Evolutionary conservation across 2,329 filamentous ascomycete species (phyloP), one percentile per base, ranked within the genome.

Genomic region (Scytalidium sp.): DNA sequence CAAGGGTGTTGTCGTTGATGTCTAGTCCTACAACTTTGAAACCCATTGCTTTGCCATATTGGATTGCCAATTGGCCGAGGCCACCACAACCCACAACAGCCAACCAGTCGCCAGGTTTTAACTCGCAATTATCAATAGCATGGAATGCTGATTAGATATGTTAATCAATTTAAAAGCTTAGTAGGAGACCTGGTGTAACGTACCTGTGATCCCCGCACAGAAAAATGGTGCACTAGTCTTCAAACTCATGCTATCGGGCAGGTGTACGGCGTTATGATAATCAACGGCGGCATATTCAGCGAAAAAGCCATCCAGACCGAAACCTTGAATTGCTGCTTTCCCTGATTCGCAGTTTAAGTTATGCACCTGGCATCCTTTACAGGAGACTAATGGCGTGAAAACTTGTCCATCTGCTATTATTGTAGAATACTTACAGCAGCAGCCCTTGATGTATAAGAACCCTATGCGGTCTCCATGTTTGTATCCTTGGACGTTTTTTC

Each of bases 121-220:
- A 61, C 13, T 63, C 63, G 44, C 64, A 69, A 50, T 67, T 64
- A 47, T 70, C 66, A 21, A 72, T 62, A 11, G 67, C 65, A 51
- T 70, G 67, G 55, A 69, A 72, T 2, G 68, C 54, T 53, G 25
- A 22, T 27, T 3, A 41, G 9, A 36, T 27, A 50, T 17, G 11
- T 39, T 3, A n/a, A 39, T 19, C 19, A 40, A 11, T 3, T 10
- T 40, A 3, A 15, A 17, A 19, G 15, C 5, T 10, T 11, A 13
- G 7, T 46, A 51, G 22, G 64, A 5, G 15, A 9, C 17, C 3
- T 44, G 20, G 11, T 67, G 19, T 13, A 11, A 6, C 19, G n/a
- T 23, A 45, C 49, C 47, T 1, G 75, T 78, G 45, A 78, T 70
- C 1, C 75, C 75, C 1, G 76, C 75, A 54, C 76, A 78, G 56